A percentile compares a stretch with the other conserved stretches of the same genome.
phyloP scores from a whole-genome alignment of 805 yeast genomes.

The Blastobotrys mokoenaii region DNA sequence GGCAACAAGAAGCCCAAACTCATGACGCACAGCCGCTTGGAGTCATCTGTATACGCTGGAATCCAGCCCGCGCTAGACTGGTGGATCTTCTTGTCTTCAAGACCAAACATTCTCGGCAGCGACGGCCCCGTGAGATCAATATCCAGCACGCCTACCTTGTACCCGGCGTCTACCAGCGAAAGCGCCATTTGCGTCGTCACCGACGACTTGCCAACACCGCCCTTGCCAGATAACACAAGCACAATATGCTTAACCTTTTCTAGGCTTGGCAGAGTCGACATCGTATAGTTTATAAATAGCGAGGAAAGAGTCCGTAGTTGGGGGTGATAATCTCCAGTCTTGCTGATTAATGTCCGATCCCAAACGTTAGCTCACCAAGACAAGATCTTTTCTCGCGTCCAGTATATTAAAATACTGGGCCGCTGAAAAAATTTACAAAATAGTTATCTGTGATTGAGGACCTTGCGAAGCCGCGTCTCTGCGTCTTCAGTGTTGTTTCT shows the following conservation, averaged over 20 bases:
- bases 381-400: too few relatives aligned
- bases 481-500: too few relatives aligned
- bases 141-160: constrained; percentile 87
- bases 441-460: too few relatives aligned
- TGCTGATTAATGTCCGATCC: too few relatives aligned
- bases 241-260: constrained; percentile 63
- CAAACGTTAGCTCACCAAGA: too few relatives aligned
- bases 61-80: constrained; percentile 86
- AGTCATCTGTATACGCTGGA: constrained; percentile 55
- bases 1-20: constrained; percentile 81
- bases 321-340: too few relatives aligned
- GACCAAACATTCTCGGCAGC: constrained; percentile 90
- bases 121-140: constrained; percentile 97
- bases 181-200: constrained; percentile 91
- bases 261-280: constrained; percentile 27
- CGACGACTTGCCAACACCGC: constrained; percentile 96
- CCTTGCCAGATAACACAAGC: constrained; percentile 84
- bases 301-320: too few relatives aligned
- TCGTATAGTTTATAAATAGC: not conserved
- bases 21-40: constrained; percentile 56
- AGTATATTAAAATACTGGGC: too few relatives aligned
- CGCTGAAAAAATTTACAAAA: too few relatives aligned
- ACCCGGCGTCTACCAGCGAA: constrained; percentile 61
- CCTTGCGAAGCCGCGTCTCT: too few relatives aligned
- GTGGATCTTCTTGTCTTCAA: constrained; percentile 69